These are phyloP conservation scores for Euphorbia corollata DNA, from an alignment of 441 rosid species.

Conservation along the genomic window DNA sequence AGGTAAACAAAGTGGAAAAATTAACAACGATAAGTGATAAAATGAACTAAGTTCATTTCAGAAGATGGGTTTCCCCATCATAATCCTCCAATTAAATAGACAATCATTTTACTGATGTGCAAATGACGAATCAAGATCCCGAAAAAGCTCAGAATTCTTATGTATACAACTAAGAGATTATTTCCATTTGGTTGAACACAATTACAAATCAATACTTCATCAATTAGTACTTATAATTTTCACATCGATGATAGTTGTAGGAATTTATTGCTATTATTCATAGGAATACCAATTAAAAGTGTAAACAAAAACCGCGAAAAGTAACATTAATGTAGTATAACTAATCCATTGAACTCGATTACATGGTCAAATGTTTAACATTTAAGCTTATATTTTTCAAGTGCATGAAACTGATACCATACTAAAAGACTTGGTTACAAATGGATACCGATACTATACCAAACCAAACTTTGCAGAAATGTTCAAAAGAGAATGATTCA, in stretches of 20 bases:
- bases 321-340: neutral
- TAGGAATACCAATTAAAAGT: no score
- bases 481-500: slow-evolving; percentile 20
- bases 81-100: slow-evolving; percentile 2
- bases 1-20: slow-evolving; percentile 1
- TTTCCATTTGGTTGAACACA: neutral
- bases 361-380: neutral
- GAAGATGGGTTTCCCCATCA: neutral
- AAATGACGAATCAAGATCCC: neutral
- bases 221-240: neutral
- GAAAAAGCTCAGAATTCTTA: neutral
- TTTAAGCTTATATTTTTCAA: neutral
- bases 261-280: neutral
- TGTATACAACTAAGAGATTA: neutral
- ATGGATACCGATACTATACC: neutral
- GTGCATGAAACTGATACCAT: neutral
- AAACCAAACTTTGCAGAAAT: neutral
- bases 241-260: neutral
- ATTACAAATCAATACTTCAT: neutral
- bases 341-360: neutral
- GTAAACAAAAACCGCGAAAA: neutral
- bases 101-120: neutral
- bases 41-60: neutral
- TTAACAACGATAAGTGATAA: neutral
- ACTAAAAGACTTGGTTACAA: neutral